phyloP scores from a whole-genome alignment of 345 rosid genomes.

The Fremontodendron californicum region DNA sequence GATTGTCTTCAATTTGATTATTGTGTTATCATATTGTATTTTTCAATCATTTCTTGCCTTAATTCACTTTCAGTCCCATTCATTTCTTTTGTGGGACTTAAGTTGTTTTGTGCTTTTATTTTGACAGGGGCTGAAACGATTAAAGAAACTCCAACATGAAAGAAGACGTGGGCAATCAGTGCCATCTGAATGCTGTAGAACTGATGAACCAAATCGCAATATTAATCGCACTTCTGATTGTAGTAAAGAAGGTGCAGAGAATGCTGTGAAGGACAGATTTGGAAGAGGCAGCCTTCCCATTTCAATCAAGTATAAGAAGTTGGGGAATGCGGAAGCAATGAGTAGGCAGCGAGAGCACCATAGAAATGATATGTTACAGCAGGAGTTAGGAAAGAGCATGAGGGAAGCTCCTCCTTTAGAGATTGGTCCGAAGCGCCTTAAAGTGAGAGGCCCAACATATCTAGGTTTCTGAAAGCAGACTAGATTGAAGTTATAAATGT shows the following conservation, averaged over 20 bases:
- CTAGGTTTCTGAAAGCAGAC: constrained; percentile 42
- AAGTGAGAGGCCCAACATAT: constrained; percentile 51
- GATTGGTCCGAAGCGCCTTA: constrained; percentile 57
- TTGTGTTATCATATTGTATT: background rate
- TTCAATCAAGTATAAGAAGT: constrained; percentile 48
- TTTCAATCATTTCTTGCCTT: background rate
- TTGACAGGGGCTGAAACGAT: constrained; percentile 52
- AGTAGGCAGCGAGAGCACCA: constrained; percentile 32
- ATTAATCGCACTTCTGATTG: constrained; percentile 1
- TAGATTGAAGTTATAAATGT: constrained; percentile 25
- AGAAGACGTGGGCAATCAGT: constrained; percentile 33
- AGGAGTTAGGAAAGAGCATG: constrained; percentile 31
- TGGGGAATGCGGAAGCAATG: constrained; percentile 25
- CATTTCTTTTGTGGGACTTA: background rate
- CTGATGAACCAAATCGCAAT: constrained; percentile 26
- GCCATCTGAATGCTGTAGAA: constrained; percentile 25
- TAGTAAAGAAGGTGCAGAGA: constrained; percentile 35
- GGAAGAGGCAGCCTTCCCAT: constrained; percentile 34
- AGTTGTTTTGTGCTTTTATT: background rate
- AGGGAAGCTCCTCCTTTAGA: constrained; percentile 41
- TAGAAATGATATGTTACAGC: constrained; percentile 27
- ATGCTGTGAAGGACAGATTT: constrained; percentile 30
- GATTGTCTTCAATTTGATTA: background rate
- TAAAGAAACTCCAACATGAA: constrained; percentile 50
- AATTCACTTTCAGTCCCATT: background rate